phyloP scores from a whole-genome alignment of 495 filamentous ascomycete species.

The Clohesyomyces aquaticus region DNA sequence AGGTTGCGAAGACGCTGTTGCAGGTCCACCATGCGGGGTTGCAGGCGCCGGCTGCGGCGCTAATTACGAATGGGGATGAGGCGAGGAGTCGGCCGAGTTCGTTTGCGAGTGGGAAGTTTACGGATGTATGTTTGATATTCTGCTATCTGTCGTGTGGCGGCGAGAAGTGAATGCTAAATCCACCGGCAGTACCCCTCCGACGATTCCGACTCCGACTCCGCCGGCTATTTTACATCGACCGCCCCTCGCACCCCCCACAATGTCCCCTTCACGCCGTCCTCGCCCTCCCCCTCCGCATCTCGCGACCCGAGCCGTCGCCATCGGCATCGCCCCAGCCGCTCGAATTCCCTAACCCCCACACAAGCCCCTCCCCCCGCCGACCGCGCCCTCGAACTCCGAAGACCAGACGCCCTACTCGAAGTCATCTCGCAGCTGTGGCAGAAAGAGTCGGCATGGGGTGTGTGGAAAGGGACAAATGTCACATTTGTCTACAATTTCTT shows the following conservation, averaged over 20 bases:
- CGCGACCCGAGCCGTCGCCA: constrained; percentile 32
- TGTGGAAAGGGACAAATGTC: constrained; percentile 93
- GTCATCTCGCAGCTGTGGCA: constrained; percentile 83
- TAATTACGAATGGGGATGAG: constrained; percentile 37
- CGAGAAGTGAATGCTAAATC: constrained; percentile 5
- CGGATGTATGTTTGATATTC: constrained; percentile 52
- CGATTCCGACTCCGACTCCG: constrained; percentile 60
- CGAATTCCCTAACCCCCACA: constrained; percentile 42
- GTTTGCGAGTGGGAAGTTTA: constrained; percentile 52
- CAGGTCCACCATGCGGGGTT: constrained; percentile 68
- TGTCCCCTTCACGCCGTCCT: not conserved
- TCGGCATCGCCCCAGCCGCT: constrained; percentile 35
- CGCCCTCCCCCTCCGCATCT: not conserved
- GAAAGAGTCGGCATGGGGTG: constrained; percentile 86
- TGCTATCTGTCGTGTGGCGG: not conserved
- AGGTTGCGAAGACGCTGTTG: constrained; percentile 90
- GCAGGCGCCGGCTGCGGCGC: constrained; percentile 43
- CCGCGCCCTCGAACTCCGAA: constrained; percentile 70
- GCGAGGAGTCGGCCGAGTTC: constrained; percentile 37
- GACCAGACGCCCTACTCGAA: constrained; percentile 73
- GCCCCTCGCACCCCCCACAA: constrained; percentile 54
- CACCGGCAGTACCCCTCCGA: constrained; percentile 55
- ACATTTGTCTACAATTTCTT: constrained; percentile 86
- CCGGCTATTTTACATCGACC: constrained; percentile 80
- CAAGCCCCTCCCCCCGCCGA: constrained; percentile 49